Evolutionary conservation across 2,329 filamentous ascomycete genomes (phyloP).

Genomic region (Volutella citrinella): DNA sequence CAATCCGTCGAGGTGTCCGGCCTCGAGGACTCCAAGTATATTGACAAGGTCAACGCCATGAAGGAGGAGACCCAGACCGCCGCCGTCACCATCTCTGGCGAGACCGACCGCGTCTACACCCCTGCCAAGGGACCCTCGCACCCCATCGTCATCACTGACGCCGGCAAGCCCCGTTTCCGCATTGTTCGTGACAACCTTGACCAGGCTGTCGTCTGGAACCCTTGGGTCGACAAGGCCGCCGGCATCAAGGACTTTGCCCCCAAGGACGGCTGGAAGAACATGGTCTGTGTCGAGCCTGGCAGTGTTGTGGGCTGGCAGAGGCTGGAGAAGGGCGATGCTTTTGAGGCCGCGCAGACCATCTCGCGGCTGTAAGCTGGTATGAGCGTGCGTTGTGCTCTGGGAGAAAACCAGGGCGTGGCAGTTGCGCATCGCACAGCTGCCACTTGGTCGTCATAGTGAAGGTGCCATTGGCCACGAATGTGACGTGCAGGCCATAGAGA

Average conservation of each 20-base stretch:
- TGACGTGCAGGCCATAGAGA: too few species aligned
- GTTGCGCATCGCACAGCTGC: too few species aligned
- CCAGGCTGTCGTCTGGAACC: slow-evolving; percentile 96
- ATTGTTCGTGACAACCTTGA: slow-evolving; percentile 80
- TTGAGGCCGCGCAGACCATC: slow-evolving; percentile 61
- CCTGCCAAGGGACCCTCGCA: slow-evolving; percentile 59
- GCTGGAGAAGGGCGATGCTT: slow-evolving; percentile 73
- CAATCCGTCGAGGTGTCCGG: slow-evolving; percentile 68
- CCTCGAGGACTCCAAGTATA: slow-evolving; percentile 72
- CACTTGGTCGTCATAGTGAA: too few species aligned
- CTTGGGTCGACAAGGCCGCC: slow-evolving; percentile 82
- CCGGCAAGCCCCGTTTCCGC: slow-evolving; percentile 63
- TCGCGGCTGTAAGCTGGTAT: slow-evolving; percentile 30
- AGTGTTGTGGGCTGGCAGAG: slow-evolving; percentile 78
- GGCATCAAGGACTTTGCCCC: slow-evolving; percentile 84
- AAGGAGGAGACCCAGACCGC: slow-evolving; percentile 63
- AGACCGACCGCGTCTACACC: slow-evolving; percentile 87
- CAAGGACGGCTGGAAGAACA: slow-evolving; percentile 85
- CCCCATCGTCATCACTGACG: slow-evolving; percentile 59
- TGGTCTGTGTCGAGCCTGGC: slow-evolving; percentile 93
- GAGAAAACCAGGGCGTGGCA: slow-evolving; percentile 4
- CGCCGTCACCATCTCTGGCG: slow-evolving; percentile 66
- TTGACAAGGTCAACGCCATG: slow-evolving; percentile 75
- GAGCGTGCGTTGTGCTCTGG: not conserved
- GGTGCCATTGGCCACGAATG: too few species aligned